Evolutionary conservation across 164 flowering plant species (phyloP), one percentile per base, ranked within the genome.

Genomic region (Aristolochia fimbriata): DNA sequence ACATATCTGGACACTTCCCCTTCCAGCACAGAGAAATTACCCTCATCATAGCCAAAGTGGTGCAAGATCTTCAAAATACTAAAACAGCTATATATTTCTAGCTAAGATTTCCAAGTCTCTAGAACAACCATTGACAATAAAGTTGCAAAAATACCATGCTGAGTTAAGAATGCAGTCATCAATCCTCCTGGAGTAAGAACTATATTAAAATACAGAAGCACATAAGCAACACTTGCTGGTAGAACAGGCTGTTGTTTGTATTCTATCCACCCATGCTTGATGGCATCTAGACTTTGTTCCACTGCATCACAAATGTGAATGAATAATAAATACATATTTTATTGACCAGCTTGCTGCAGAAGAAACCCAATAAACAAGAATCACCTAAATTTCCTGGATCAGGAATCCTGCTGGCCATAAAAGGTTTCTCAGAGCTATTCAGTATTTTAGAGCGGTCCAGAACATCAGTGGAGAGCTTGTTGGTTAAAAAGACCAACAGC

Each of bases 151-250:
- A 51, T 88, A 94, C 99, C 97, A 54, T 69, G 84, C 64, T 88
- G 96, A 50, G 97, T 88, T 62, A 94, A 77, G 73, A 87, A 94
- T 57, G 97, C 93, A 2, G 99, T 94, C 99, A 91, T 94, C 72
- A 94, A 75, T 68, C 96, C 85, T 55, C 99, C 88, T 41, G 99
- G 96, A 55, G 91, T 69, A 31, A 94, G 96, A 65, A 88, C 95
- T 66, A 83, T 76, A 73, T 94, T 94, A 79, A 88, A 94, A 77
- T 66, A 87, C 53, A 91, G 90, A 57, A 94, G 82, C 58, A 94
- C 99, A 77, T 76, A 91, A 17, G 97, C 97, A 47, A 94, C 78
- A 74, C 99, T 94, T 68, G 99, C 99, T 65, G 99, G 99, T 62
- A 94, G 91, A 78, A 87, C 97, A 62, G 99, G 97, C 74, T 88